Percentiles rank a stretch among this genome's conserved stretches.
phyloP scores from a whole-genome alignment of 75 land plant species.

The Picea sitchensis region DNA sequence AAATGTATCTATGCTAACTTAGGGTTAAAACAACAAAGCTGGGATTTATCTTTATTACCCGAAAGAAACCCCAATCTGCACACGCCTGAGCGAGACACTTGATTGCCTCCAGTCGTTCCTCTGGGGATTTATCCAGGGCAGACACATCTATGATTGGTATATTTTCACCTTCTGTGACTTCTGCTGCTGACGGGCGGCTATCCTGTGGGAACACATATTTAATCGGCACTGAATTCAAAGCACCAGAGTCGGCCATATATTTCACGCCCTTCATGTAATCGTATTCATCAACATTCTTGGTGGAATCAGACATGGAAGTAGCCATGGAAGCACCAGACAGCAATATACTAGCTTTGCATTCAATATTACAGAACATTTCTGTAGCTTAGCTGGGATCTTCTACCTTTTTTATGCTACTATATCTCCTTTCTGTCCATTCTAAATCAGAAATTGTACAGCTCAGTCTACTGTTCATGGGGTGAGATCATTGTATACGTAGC shows the following conservation, averaged over 20 bases:
- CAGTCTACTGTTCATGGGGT: no score
- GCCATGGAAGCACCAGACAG: neutral
- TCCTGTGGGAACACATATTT: constrained; percentile 55
- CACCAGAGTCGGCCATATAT: neutral
- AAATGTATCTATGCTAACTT: no score
- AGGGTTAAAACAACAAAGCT: no score
- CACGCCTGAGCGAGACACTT: constrained; percentile 55
- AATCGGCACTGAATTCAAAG: constrained; percentile 27
- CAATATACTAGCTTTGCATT: no score
- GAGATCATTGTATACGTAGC: no score
- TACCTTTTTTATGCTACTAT: no score
- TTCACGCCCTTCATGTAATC: neutral
- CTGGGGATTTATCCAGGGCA: constrained; percentile 13
- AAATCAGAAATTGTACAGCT: no score
- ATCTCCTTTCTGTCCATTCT: no score
- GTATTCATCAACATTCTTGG: neutral
- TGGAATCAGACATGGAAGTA: neutral
- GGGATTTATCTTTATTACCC: constrained; percentile 20
- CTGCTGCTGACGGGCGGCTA: constrained; percentile 45
- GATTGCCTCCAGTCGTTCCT: constrained; percentile 15
- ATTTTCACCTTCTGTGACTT: constrained; percentile 26
- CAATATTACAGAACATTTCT: no score
- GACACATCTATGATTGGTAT: constrained; percentile 67
- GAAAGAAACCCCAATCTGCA: constrained; percentile 65
- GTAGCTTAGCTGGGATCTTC: no score